phyloP scores from a whole-genome alignment of 352 stramenopile genomes.

The Globisporangium echinulatum region DNA sequence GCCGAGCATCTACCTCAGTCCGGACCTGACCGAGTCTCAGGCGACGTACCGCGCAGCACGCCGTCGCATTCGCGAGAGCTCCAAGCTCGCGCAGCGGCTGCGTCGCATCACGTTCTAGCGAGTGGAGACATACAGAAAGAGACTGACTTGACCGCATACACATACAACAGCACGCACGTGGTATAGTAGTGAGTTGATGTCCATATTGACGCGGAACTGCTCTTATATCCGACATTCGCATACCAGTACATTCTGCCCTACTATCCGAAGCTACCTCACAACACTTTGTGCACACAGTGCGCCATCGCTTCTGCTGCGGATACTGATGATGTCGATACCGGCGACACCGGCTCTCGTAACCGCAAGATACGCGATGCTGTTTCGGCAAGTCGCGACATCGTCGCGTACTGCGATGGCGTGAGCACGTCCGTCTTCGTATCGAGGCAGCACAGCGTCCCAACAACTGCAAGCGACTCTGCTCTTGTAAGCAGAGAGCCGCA shows the following conservation, averaged over 20 bases:
- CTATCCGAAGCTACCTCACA: no score
- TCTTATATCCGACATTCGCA: no score
- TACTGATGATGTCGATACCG: not conserved
- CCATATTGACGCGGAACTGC: no score
- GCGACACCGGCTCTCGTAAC: not conserved
- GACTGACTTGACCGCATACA: no score
- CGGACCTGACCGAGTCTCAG: conserved; percentile 32
- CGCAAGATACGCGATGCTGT: conserved; percentile 24
- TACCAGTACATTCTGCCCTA: no score
- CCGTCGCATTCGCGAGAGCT: conserved; percentile 33
- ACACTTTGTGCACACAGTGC: not conserved
- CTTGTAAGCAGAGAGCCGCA: conserved; percentile 23
- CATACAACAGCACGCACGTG: no score
- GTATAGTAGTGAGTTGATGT: no score
- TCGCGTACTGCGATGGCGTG: conserved; percentile 20
- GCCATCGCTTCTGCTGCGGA: not conserved
- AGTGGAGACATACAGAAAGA: no score
- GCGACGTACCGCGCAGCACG: conserved; percentile 31
- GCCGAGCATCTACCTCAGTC: conserved; percentile 54
- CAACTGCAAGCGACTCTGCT: conserved; percentile 9
- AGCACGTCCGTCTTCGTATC: conserved; percentile 27
- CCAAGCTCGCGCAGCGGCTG: conserved; percentile 32
- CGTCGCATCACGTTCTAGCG: conserved; percentile 38
- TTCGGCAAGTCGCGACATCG: conserved; percentile 21
- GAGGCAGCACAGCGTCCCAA: conserved; percentile 30